Conservation (phyloP, 768 basidiomycete genomes). For the Plicaturopsis crispa region DNA sequence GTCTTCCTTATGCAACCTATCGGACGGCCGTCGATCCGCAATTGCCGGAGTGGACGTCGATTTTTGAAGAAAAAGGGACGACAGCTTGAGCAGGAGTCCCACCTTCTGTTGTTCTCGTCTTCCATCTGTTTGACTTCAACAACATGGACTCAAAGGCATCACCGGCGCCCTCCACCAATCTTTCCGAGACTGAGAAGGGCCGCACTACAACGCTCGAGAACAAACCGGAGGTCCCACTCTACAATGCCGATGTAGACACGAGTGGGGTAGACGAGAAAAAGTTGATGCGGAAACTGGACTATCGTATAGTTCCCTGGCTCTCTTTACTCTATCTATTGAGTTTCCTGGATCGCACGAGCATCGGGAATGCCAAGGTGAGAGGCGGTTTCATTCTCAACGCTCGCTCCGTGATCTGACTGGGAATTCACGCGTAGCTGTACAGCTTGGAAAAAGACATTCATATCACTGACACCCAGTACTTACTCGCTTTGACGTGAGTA, state of each 20-base stretch:
- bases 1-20: too few species aligned
- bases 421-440: conserved; percentile 57
- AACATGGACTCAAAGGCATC: background rate
- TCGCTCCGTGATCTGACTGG: too few species aligned
- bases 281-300: conserved; percentile 63
- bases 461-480: conserved; percentile 59
- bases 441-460: conserved; percentile 49
- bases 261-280: conserved; percentile 61
- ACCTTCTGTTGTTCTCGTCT: too few species aligned
- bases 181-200: background rate
- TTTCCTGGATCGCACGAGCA: conserved; percentile 56
- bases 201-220: conserved; percentile 7
- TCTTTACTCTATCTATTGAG: conserved; percentile 71
- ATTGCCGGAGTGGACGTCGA: too few species aligned
- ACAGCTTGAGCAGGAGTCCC: too few species aligned
- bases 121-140: too few species aligned
- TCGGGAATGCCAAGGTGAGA: conserved; percentile 32
- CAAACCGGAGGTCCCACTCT: conserved; percentile 14
- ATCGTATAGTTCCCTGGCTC: conserved; percentile 61
- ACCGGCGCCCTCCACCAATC: background rate
- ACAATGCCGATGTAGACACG: conserved; percentile 43
- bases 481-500: conserved; percentile 52
- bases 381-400: background rate
- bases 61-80: too few species aligned
- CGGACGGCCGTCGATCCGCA: too few species aligned